Evolutionary conservation across 1,284 basidiomycete genomes (phyloP), one percentile per base, ranked within the genome.

Genomic region (Neotropicomus parvogracilis): DNA sequence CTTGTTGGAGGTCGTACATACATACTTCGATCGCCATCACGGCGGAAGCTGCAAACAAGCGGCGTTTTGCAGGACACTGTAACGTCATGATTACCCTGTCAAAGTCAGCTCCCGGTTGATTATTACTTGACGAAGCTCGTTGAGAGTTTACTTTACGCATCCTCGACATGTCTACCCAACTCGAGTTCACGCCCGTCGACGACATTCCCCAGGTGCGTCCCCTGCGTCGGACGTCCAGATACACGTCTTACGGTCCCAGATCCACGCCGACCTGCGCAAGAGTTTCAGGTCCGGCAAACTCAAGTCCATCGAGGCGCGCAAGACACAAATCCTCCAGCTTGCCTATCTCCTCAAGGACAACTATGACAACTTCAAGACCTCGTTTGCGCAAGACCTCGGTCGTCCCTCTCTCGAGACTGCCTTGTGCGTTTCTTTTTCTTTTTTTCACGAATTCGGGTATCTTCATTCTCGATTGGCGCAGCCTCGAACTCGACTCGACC

Each of bases 291-390:
- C 77, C 3, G 82, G 85, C 16, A 85, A 80, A 60, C 73, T 79
- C 39, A 79, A 70, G 58, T 68, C 77, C 13, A 70, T 88, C 43
- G 73, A 72, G 13, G 85, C 77, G 58, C 74, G 86, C 58, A 86
- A 81, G 64, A 75, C 79, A 45, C 84, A 86, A 63, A 71, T 89
- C 11, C 72, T 81, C 4, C 77, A 83, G 54, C 73, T 89, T 6
- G 77, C 71, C 8, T 85, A 88, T 59, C 66, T 87, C 54, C 16
- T 88, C 55, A 72, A 83, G 55, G 87, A 88, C 64, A 87, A 88
- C 60, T 56, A 68, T 7, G 63, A 75, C 26, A 71, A 68, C 14
- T 78, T 88, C 56, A 71, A 77, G 38, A 71, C 78, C n/a, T 70
- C 84, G 0, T 59, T 85, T 41, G 62, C 63, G 3, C 56, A 67